These are phyloP conservation scores for Euphrasia arctica DNA, from an alignment of 305 asterid species.

Conservation along the genomic window DNA sequence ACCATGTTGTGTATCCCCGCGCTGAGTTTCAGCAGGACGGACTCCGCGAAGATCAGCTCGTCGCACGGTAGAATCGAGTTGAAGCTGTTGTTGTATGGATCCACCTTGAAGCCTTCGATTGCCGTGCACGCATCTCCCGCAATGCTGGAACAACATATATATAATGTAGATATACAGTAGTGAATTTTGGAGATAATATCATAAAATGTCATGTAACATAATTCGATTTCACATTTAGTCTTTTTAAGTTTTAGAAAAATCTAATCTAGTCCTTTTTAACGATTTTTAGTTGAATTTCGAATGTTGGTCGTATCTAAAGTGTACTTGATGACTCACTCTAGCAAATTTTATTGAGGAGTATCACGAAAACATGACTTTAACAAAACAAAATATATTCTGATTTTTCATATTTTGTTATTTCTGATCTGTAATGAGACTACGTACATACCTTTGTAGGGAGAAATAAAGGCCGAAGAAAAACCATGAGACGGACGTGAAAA, in stretches of 20 bases:
- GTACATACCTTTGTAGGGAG: slow-evolving; percentile 53
- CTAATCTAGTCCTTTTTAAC: too few relatives aligned
- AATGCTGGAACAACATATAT: slow-evolving; percentile 38
- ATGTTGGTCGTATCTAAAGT: too few relatives aligned
- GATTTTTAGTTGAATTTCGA: too few relatives aligned
- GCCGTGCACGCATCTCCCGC: slow-evolving; percentile 77
- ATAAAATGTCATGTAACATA: too few relatives aligned
- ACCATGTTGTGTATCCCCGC: slow-evolving; percentile 53
- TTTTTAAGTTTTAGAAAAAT: too few relatives aligned
- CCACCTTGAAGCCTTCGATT: slow-evolving; percentile 55
- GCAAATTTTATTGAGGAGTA: too few relatives aligned
- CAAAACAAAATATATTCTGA: neutral
- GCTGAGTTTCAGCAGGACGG: slow-evolving; percentile 48
- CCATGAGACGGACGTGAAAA: slow-evolving; percentile 65
- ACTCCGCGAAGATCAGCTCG: slow-evolving; percentile 54
- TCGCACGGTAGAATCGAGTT: slow-evolving; percentile 82
- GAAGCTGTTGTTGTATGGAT: slow-evolving; percentile 82
- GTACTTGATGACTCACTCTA: too few relatives aligned
- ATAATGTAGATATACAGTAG: neutral
- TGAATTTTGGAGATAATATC: too few relatives aligned
- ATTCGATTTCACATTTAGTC: too few relatives aligned
- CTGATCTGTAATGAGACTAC: slow-evolving; percentile 1
- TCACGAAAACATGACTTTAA: too few relatives aligned
- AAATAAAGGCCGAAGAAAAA: slow-evolving; percentile 62
- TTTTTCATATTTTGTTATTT: neutral